Base-by-base conservation (phyloP, 148 eudicot species). In the Dianthus caryophyllus region DNA sequence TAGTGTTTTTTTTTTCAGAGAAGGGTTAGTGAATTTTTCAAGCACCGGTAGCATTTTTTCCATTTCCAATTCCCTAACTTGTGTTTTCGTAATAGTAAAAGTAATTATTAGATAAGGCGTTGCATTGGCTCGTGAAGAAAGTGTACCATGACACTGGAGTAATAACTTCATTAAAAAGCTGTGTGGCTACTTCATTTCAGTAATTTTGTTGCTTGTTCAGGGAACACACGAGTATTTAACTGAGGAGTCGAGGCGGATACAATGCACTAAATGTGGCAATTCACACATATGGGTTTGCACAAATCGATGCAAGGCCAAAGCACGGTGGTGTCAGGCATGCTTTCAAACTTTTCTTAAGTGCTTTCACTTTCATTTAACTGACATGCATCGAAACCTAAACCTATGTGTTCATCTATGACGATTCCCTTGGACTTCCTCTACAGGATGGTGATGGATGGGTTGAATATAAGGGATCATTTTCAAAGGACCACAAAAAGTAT, bases 371-470 rank as follows among this genome's bases (percentile, higher is more conserved):
- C 56, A 30, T 24, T 24, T 53, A 27, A 20, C 31, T 21, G 39
- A 55, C 53, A 31, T 62, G 39, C 20, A 36, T 47, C 9, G 10
- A 21, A 2, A n/a, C 8, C 10, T 50, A 30, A 27, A 24, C n/a
- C n/a, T n/a, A n/a, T n/a, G n/a, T 33, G 8, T 13, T 10, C 55
- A 21, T 43, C 61, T 63, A 21, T 14, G 26, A 61, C n/a, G 26
- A 22, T 25, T 27, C 51, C 33, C 48, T 29, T 39, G 67, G 66
- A 68, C 44, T 65, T 76, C 51, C 54, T 24, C 26, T 71, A 44
- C 70, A 94, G 97, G 97, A 94, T 78, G 99, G 99, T 27, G 97
- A 90, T 81, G 97, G 99, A 25, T 92, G 96, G 98, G 96, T 89
- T 44, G 98, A 92, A 73, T 87, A 83, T 75, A 87, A 83, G 71